These are phyloP conservation scores for Salvia splendens DNA, from an alignment of 257 asterid genomes.

Conservation along the genomic window DNA sequence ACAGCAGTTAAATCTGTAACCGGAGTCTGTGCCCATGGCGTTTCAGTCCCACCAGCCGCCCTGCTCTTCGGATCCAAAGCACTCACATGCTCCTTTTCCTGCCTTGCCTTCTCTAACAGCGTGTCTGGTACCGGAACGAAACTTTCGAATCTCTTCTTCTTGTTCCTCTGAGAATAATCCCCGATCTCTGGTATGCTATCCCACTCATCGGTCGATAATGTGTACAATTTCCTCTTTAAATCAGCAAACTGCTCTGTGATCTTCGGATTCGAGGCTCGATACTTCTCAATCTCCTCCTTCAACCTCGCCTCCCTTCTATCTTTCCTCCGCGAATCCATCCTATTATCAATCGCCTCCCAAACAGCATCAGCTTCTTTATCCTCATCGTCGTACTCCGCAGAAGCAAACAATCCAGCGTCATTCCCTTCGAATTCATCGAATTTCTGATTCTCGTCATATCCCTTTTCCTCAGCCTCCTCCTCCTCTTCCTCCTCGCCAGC, in stretches of 20 bases:
- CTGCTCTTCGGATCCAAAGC: conserved; percentile 89
- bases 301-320: conserved; percentile 94
- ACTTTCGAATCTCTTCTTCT: conserved; percentile 90
- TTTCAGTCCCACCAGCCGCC: conserved; percentile 81
- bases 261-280: conserved; percentile 84
- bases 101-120: conserved; percentile 87
- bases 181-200: conserved; percentile 89
- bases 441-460: conserved; percentile 90
- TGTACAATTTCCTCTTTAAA: conserved; percentile 74
- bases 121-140: conserved; percentile 92
- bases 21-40: conserved; percentile 88
- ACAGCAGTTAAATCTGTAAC: conserved; percentile 94
- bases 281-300: conserved; percentile 88
- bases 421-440: conserved; percentile 92
- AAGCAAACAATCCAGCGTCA: conserved; percentile 87
- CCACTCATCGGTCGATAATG: conserved; percentile 72
- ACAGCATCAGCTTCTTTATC: conserved; percentile 87
- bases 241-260: conserved; percentile 92
- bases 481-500: conserved; percentile 76
- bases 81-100: conserved; percentile 85
- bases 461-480: conserved; percentile 74
- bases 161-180: conserved; percentile 76
- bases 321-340: conserved; percentile 89
- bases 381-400: conserved; percentile 94
- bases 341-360: conserved; percentile 82